Evolutionary conservation across 1,284 basidiomycete genomes (phyloP), one percentile per base, ranked within the genome.

Genomic region (Ceratobasidium sp.): DNA sequence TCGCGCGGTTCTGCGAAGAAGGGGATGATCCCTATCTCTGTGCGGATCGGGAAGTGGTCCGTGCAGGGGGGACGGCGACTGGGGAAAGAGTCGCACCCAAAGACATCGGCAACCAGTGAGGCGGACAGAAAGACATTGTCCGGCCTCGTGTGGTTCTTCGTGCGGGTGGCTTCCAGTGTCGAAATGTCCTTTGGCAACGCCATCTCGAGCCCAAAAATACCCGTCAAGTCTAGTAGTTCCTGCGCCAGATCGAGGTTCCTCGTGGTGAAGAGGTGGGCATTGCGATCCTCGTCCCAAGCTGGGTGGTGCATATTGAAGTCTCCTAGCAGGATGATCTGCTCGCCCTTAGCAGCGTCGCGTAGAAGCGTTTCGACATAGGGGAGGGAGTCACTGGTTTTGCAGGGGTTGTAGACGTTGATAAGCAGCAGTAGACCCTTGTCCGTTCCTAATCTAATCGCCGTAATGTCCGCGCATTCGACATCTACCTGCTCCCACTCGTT

Each of bases 261-360:
- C 0, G 62, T 40, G 0, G 82, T 85, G 78, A 88, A 85, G 0
- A 88, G 84, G 38, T 86, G 86, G 0, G 69, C 5, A 77, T 89
- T 88, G 0, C 77, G 33, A 0, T 80, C 74, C 4, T 65, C 62
- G 38, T 65, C 62, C 62, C 62, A 65, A 1, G 90, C 0, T 0
- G 85, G 86, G 81, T 89, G 87, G 80, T 90, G 88, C 0, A 85
- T 80, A 81, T 89, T 89, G 84, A 89, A 89, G 80, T 89, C 87
- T 0, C 87, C 88, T 0, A 84, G 79, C n/a, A 64, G n/a, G 17
- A 73, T 15, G 0, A 15, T 2, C 6, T 61, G 59, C 0, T 61
- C 59, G 17, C 5, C n/a, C 0, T 33, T 23, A 1, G 15, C 1
- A 3, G 9, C 13, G 6, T 40, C 59, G 0, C 5, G 4, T 6